Base-by-base conservation (phyloP, 2,329 filamentous ascomycete genomes). In the Ophiocordyceps polyrhachis-furcata region DNA sequence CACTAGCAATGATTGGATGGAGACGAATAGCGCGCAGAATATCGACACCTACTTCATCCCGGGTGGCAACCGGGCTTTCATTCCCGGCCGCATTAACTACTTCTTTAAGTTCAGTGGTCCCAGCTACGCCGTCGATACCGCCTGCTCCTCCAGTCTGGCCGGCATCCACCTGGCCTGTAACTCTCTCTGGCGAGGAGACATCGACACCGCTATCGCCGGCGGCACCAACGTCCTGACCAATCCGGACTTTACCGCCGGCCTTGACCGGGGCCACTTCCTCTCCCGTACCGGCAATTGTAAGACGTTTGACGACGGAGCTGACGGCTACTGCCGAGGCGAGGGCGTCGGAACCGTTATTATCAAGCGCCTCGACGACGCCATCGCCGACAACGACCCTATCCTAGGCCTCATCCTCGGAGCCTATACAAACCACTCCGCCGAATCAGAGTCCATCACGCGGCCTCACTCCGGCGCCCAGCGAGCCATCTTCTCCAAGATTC, bases 281-380 rank as follows among this genome's bases (percentile, higher is more conserved):
- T 85, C 81, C 28, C 81, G 51, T 35, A 58, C 49, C 1, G 43
- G 46, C 1, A 56, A 66, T 29, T 53, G 59, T 80, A 83, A 85
- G 55, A 85, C 83, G 0, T 91, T 85, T 56, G 83, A 89, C 58
- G 79, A 85, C 50, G 75, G 71, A 32, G 84, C 84, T 3, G 82
- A 88, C 60, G 84, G 84, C 2, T 89, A 91, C 62, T 89, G 83
- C 62, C 78, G 84, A 57, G 82, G 77, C 45, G 84, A 91, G 53
- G 79, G 75, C 19, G 80, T 82, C 48, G 83, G 78, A 2, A 80
- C 80, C 0, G 70, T 91, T 42, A 70, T 91, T 19, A 64, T 91
- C 42, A 93, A 93, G 68, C 72, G 84, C 32, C 74, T 88, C 3
- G 79, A 85, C 45, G 84, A 89, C 59, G 85, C 85, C 1, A 59